Evolutionary conservation across 2,329 filamentous ascomycete genomes (phyloP).

Genomic region (Ophiocordyceps australis): DNA sequence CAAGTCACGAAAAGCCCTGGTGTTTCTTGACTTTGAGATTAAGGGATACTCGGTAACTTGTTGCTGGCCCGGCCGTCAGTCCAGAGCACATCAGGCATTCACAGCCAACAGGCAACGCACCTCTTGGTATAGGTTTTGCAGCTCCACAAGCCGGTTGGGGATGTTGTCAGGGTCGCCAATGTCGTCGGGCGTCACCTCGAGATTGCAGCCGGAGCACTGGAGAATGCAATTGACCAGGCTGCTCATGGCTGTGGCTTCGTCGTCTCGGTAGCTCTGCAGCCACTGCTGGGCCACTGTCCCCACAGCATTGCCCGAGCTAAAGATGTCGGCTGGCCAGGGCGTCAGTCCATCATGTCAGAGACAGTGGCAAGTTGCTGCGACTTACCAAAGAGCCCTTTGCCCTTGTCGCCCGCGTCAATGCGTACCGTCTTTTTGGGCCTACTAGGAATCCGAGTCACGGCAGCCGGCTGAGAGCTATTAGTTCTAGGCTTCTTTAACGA

Average conservation of each 20-base stretch:
- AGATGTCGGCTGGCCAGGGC: constrained; percentile 36
- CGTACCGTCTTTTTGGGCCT: constrained; percentile 37
- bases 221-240: constrained; percentile 51
- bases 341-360: constrained; percentile 4
- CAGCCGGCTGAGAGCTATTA: constrained; percentile 29
- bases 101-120: constrained; percentile 33
- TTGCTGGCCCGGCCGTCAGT: constrained; percentile 34
- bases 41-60: constrained; percentile 83
- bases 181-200: constrained; percentile 63
- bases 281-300: constrained; percentile 41
- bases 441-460: constrained; percentile 26
- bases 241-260: constrained; percentile 34
- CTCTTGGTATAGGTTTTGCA: constrained; percentile 78
- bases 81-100: too few species aligned
- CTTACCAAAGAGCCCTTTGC: constrained; percentile 38
- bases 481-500: constrained; percentile 46
- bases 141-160: constrained; percentile 56
- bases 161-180: constrained; percentile 82
- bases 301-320: constrained; percentile 36
- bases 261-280: constrained; percentile 36
- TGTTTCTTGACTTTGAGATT: constrained; percentile 62
- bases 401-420: constrained; percentile 30
- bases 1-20: constrained; percentile 58
- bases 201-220: constrained; percentile 60
- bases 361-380: constrained; percentile 1